phyloP scores from a whole-genome alignment of 345 rosid species.

The Rhodamnia argentea region DNA sequence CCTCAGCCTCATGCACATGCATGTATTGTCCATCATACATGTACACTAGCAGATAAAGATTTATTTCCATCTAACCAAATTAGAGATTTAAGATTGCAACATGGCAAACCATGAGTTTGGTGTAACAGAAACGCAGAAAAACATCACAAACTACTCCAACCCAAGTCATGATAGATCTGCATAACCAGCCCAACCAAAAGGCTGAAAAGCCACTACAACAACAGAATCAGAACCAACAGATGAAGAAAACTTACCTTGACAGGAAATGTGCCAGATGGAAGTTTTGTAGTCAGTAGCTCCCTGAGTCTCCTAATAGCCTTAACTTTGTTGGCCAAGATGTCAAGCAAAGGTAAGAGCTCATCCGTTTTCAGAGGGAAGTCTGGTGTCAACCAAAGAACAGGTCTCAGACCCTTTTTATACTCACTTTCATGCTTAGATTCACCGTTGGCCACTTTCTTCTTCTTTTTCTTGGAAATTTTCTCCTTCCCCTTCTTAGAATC shows the following conservation, averaged over 20 bases:
- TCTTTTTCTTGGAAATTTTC: conserved; percentile 67
- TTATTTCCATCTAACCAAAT: background rate
- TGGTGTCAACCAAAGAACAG: conserved; percentile 91
- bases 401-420: conserved; percentile 91
- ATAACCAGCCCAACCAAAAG: background rate
- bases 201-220: background rate
- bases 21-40: background rate
- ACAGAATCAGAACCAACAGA: background rate
- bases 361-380: conserved; percentile 89
- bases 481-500: conserved; percentile 73
- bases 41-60: background rate
- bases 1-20: background rate
- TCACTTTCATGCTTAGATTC: conserved; percentile 80
- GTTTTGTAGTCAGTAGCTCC: conserved; percentile 95
- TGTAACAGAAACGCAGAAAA: background rate
- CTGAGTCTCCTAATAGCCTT: conserved; percentile 95
- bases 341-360: conserved; percentile 89
- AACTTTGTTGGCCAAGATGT: conserved; percentile 95
- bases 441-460: conserved; percentile 45
- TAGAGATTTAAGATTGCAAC: background rate
- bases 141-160: background rate
- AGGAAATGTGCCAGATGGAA: conserved; percentile 92
- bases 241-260: conserved; percentile 54
- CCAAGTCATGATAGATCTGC: background rate
- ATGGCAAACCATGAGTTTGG: background rate